Conservation (phyloP, 306 rosid species). For the Vigna unguiculata region DNA sequence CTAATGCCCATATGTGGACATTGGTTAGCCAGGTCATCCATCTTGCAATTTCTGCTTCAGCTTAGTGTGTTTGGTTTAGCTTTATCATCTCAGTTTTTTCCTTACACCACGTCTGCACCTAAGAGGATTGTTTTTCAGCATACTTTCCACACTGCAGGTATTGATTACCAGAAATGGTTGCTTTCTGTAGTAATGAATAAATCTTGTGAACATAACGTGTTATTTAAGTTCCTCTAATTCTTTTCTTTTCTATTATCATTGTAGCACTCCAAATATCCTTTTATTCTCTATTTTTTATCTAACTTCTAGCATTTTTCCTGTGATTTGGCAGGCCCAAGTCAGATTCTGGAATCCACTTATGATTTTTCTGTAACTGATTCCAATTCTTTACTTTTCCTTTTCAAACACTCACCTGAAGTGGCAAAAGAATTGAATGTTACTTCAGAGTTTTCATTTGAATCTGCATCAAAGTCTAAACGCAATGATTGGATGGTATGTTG, state of each 20-base stretch:
- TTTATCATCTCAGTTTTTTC: conserved; percentile 89
- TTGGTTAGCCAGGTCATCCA: conserved; percentile 85
- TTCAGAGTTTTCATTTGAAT: conserved; percentile 69
- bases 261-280: conserved; percentile 23
- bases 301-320: conserved; percentile 32
- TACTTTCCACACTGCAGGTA: conserved; percentile 81
- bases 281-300: background rate
- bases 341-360: conserved; percentile 73
- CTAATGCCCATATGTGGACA: conserved; percentile 78
- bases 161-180: conserved; percentile 40
- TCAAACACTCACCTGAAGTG: conserved; percentile 84
- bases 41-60: conserved; percentile 80
- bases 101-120: conserved; percentile 83
- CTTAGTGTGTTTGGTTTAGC: conserved; percentile 78
- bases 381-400: conserved; percentile 84
- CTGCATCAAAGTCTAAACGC: conserved; percentile 63
- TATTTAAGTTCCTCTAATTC: conserved; percentile 4
- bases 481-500: conserved; percentile 79
- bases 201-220: conserved; percentile 24
- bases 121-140: conserved; percentile 90
- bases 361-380: conserved; percentile 93
- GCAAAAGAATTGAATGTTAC: conserved; percentile 74
- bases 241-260: conserved; percentile 14
- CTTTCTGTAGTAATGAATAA: background rate
- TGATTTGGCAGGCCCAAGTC: conserved; percentile 70